Conservation (phyloP, 192 early-diverging fungal species). For the Pilobolus umbonatus region DNA sequence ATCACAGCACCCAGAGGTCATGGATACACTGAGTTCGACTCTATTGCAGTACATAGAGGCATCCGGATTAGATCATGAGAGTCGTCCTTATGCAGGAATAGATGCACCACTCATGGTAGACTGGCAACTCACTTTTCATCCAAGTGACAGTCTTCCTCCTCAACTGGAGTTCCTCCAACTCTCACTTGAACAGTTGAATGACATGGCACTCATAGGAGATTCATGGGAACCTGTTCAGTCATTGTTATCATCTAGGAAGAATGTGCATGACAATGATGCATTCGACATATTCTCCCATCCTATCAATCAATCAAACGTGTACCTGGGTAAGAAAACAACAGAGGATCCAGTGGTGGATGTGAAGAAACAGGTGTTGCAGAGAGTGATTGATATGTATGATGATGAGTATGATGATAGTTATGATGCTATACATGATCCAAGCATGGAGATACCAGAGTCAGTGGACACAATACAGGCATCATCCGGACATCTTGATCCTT, state of each 20-base stretch:
- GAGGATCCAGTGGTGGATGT: constrained; percentile 52
- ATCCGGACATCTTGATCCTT: too few species aligned
- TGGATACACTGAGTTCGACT: constrained; percentile 43
- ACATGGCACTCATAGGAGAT: neutral
- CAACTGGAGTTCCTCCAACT: constrained; percentile 59
- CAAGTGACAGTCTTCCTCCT: constrained; percentile 50
- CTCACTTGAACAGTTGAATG: constrained; percentile 58
- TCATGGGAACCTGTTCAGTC: too few species aligned
- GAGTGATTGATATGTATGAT: constrained; percentile 57
- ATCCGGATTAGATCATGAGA: constrained; percentile 56
- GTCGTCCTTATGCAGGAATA: constrained; percentile 48
- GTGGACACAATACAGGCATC: too few species aligned
- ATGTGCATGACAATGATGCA: constrained; percentile 91
- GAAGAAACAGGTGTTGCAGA: constrained; percentile 43
- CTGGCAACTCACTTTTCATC: constrained; percentile 68
- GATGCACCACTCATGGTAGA: constrained; percentile 85
- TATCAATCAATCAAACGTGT: constrained; percentile 61
- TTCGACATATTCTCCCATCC: constrained; percentile 81
- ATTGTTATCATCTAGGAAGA: constrained; percentile 65
- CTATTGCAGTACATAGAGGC: constrained; percentile 59
- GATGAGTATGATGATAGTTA: constrained; percentile 95
- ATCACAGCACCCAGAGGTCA: constrained; percentile 16
- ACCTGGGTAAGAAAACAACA: constrained; percentile 68
- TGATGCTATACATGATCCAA: constrained; percentile 64
- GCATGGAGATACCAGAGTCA: too few species aligned